A percentile compares a stretch with the other conserved stretches of the same genome.
These are phyloP conservation scores for Trichosporon ovoides DNA, from an alignment of 1,284 basidiomycete species.

Conservation along the genomic window DNA sequence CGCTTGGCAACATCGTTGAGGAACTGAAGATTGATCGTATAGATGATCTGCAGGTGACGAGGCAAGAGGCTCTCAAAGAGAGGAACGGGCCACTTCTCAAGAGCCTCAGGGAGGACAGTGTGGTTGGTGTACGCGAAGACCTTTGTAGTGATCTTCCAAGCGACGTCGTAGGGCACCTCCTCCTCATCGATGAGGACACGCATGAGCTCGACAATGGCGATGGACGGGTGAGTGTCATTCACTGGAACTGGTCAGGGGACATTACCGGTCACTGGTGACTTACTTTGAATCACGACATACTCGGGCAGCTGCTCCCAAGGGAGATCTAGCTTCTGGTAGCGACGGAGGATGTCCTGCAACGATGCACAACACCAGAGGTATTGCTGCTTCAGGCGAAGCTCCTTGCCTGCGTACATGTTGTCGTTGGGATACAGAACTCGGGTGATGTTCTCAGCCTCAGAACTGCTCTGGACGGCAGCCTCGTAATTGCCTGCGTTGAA, in stretches of 20 bases:
- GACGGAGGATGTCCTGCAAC: conserved; percentile 70
- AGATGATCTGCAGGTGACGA: conserved; percentile 68
- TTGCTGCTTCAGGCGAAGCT: conserved; percentile 87
- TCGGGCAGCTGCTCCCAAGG: conserved; percentile 60
- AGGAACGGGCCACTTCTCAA: conserved; percentile 79
- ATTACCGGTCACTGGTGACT: neutral
- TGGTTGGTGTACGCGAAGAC: conserved; percentile 94
- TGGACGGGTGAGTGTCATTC: conserved; percentile 79
- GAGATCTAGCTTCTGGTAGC: conserved; percentile 50
- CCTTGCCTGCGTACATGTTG: conserved; percentile 62
- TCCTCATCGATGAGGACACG: conserved; percentile 76
- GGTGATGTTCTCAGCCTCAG: conserved; percentile 84
- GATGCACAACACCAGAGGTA: conserved; percentile 71
- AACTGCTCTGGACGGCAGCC: conserved; percentile 72
- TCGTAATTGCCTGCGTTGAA: conserved; percentile 93
- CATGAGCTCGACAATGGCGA: conserved; percentile 91
- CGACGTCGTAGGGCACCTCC: conserved; percentile 68
- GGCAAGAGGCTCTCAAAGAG: conserved; percentile 76
- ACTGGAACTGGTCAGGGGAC: conserved; percentile 22
- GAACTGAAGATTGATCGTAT: conserved; percentile 61
- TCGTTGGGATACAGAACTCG: conserved; percentile 66
- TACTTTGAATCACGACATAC: conserved; percentile 73
- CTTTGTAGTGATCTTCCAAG: conserved; percentile 79
- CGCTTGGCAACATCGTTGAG: conserved; percentile 70
- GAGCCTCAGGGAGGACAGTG: conserved; percentile 51